A percentile compares a stretch with the other conserved stretches of the same genome.
These are phyloP conservation scores for Breynia disticha DNA, from an alignment of 441 rosid genomes.

Conservation along the genomic window DNA sequence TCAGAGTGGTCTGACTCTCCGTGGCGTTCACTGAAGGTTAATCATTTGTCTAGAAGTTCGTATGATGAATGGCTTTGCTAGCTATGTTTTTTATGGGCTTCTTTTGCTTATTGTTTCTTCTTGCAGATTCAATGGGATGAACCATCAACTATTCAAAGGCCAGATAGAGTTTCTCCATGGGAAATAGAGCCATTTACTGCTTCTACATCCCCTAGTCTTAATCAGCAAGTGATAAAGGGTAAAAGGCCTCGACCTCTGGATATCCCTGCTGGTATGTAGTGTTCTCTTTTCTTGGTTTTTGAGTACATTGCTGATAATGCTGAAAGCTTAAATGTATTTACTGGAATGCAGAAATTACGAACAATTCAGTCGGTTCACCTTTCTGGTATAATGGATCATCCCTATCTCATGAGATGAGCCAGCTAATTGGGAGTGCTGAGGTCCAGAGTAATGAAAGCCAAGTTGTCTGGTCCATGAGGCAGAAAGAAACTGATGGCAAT, in stretches of 20 bases:
- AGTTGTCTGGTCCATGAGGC: conserved; percentile 33
- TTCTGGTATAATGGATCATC: conserved; percentile 36
- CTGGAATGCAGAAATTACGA: conserved; percentile 30
- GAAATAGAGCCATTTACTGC: conserved; percentile 65
- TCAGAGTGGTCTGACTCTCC: conserved; percentile 61
- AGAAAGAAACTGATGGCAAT: conserved; percentile 25
- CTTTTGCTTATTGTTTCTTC: conserved; percentile 14
- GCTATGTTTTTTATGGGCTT: conserved; percentile 19
- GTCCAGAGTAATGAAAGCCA: conserved; percentile 36
- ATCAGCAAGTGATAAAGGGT: conserved; percentile 40
- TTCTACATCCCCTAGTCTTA: conserved; percentile 28
- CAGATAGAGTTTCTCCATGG: conserved; percentile 90
- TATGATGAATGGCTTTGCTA: conserved; percentile 8
- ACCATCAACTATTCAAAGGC: conserved; percentile 58
- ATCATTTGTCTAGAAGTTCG: conserved; percentile 9
- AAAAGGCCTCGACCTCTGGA: conserved; percentile 57
- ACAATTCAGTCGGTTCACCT: conserved; percentile 26
- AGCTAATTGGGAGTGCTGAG: conserved; percentile 27
- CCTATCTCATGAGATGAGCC: conserved; percentile 32
- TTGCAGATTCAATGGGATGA: conserved; percentile 91
- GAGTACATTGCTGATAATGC: neutral
- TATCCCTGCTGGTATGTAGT: conserved; percentile 33
- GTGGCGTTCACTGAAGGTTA: conserved; percentile 89
- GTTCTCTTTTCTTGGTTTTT: conserved; percentile 1
- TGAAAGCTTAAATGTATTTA: conserved; percentile 10